phyloP scores from a whole-genome alignment of 2,329 filamentous ascomycete species.

The Elsinoe fawcettii region DNA sequence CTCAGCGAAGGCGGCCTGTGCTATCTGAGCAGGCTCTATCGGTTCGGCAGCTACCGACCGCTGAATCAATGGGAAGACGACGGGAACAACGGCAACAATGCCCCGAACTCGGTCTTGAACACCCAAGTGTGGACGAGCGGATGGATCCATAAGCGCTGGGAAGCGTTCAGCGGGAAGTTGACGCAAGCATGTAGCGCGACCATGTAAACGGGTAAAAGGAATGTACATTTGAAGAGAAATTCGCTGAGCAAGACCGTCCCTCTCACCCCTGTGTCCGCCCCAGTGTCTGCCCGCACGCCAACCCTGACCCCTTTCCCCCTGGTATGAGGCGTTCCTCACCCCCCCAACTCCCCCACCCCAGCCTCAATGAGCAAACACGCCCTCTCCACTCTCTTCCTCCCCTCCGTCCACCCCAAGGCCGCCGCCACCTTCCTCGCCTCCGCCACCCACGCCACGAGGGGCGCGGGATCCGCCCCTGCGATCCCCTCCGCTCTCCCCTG shows the following conservation, averaged over 20 bases:
- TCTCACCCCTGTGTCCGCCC: background rate
- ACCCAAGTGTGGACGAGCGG: slow-evolving; percentile 11
- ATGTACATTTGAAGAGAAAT: background rate
- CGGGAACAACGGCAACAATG: slow-evolving; percentile 6
- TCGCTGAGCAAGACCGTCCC: background rate
- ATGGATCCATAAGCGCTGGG: slow-evolving; percentile 13
- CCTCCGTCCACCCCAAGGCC: background rate
- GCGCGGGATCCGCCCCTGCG: background rate
- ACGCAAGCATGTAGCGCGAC: slow-evolving; percentile 8
- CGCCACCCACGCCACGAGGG: background rate
- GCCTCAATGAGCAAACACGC: slow-evolving; percentile 5
- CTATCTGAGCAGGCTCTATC: slow-evolving; percentile 21
- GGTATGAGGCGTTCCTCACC: no score
- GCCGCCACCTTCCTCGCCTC: background rate
- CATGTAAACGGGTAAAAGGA: background rate
- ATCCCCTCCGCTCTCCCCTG: background rate
- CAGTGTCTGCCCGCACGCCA: no score
- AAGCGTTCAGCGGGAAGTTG: background rate
- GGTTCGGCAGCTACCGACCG: slow-evolving; percentile 17
- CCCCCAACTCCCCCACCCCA: background rate
- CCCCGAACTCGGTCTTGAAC: background rate
- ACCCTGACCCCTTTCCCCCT: no score
- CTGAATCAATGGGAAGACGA: slow-evolving; percentile 20
- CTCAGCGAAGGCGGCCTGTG: slow-evolving; percentile 17
- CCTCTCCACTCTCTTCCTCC: background rate